phyloP scores from a whole-genome alignment of 2,329 filamentous ascomycete species.

The Bipolaris zeicola region DNA sequence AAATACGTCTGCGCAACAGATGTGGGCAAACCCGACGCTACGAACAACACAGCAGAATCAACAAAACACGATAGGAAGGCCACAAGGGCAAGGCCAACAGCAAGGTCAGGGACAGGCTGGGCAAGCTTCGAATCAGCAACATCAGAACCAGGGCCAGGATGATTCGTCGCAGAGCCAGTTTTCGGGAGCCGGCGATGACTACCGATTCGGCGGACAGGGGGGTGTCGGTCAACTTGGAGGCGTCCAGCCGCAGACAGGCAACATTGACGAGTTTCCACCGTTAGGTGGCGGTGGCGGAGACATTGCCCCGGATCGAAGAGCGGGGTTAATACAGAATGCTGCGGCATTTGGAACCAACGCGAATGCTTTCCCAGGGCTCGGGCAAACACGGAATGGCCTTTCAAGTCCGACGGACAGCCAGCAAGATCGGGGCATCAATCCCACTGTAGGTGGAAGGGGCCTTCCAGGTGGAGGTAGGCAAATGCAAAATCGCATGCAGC shows the following conservation, averaged over 20 bases:
- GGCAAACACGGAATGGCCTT: conserved; percentile 52
- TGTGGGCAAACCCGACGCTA: conserved; percentile 64
- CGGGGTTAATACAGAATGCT: conserved; percentile 58
- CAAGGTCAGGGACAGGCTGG: conserved; percentile 36
- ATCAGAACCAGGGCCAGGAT: conserved; percentile 50
- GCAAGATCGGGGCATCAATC: conserved; percentile 41
- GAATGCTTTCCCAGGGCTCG: conserved; percentile 50
- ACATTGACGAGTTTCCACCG: conserved; percentile 67
- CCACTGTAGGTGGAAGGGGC: conserved; percentile 39
- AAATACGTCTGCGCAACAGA: conserved; percentile 57
- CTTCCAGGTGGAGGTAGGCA: conserved; percentile 31
- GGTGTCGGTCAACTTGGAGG: conserved; percentile 58
- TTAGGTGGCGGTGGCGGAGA: conserved; percentile 60
- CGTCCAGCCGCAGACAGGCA: conserved; percentile 60
- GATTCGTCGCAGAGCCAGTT: conserved; percentile 57
- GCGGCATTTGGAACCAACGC: conserved; percentile 50
- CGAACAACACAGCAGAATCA: conserved; percentile 59
- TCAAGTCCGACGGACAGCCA: conserved; percentile 47
- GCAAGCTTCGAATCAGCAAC: conserved; percentile 50
- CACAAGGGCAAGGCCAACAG: conserved; percentile 49
- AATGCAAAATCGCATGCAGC: background rate
- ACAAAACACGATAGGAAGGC: conserved; percentile 60
- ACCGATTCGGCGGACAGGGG: conserved; percentile 62
- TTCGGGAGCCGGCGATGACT: conserved; percentile 59
- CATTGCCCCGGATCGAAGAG: conserved; percentile 57